A percentile compares a stretch with the other conserved stretches of the same genome.
Conservation (phyloP, 2,329 filamentous ascomycete species). For the Talaromyces sp. region DNA sequence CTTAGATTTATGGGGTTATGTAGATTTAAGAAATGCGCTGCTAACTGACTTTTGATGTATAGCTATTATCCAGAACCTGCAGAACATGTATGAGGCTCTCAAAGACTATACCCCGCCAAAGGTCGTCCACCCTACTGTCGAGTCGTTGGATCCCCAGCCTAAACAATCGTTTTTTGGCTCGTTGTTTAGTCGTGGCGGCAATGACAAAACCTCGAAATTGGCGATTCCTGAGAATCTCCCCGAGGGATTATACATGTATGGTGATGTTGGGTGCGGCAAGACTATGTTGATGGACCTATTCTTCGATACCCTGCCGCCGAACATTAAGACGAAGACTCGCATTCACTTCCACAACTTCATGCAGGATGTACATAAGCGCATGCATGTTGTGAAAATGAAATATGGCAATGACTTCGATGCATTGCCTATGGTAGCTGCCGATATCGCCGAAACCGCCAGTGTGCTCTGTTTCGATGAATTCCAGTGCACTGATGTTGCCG, state of each 20-base stretch:
- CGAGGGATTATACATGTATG: constrained; percentile 89
- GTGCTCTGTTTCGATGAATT: constrained; percentile 99
- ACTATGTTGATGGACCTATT: constrained; percentile 99
- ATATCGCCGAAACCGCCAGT: constrained; percentile 81
- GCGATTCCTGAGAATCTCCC: constrained; percentile 73
- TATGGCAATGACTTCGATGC: constrained; percentile 89
- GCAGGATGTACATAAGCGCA: constrained; percentile 90
- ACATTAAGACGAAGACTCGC: constrained; percentile 79
- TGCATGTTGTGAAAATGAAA: constrained; percentile 87
- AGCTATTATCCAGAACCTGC: constrained; percentile 87
- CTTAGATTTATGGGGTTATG: neutral
- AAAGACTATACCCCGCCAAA: constrained; percentile 70
- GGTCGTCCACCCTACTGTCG: constrained; percentile 76
- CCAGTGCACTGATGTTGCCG: constrained; percentile 96
- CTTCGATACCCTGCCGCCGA: constrained; percentile 83
- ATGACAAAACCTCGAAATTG: constrained; percentile 33
- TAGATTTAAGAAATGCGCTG: neutral
- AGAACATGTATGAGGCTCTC: constrained; percentile 85
- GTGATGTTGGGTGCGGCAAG: constrained; percentile 96
- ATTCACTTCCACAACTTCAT: constrained; percentile 99
- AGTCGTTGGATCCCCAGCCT: constrained; percentile 62
- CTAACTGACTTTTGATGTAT: neutral
- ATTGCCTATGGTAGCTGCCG: constrained; percentile 89
- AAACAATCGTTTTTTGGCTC: constrained; percentile 56
- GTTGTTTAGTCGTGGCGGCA: constrained; percentile 40